Evolutionary conservation across 257 asterid genomes (phyloP).

Genomic region (Nicotiana obtusifolia): DNA sequence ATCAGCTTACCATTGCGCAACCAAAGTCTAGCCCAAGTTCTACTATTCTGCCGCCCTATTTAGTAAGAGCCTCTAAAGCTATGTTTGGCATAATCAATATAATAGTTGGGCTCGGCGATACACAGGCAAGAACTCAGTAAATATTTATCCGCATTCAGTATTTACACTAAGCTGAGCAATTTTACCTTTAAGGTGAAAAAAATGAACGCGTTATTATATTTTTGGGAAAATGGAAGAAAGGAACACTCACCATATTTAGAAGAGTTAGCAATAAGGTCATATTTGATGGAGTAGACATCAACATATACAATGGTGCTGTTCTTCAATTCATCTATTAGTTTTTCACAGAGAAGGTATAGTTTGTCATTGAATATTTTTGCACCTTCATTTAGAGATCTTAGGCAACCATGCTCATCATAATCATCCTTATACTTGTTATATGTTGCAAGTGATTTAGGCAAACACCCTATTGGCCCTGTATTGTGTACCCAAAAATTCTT

Average conservation of each 20-base stretch:
- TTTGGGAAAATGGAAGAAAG: neutral
- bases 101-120: too few relatives aligned
- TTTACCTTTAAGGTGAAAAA: too few relatives aligned
- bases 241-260: slow-evolving; percentile 28
- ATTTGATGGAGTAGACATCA: slow-evolving; percentile 45
- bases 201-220: too few relatives aligned
- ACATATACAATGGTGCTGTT: slow-evolving; percentile 29
- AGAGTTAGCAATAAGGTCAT: slow-evolving; percentile 32
- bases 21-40: too few relatives aligned
- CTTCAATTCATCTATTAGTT: slow-evolving; percentile 22
- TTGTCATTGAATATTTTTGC: slow-evolving; percentile 33
- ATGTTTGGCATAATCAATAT: too few relatives aligned
- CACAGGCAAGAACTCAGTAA: neutral
- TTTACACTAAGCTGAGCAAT: too few relatives aligned
- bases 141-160: neutral
- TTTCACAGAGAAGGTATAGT: slow-evolving; percentile 12
- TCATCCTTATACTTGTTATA: slow-evolving; percentile 16
- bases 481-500: slow-evolving; percentile 43
- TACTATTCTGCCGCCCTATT: too few relatives aligned
- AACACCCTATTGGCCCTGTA: slow-evolving; percentile 51
- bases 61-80: too few relatives aligned
- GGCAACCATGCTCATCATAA: slow-evolving; percentile 37
- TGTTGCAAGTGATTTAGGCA: slow-evolving; percentile 30
- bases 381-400: slow-evolving; percentile 25
- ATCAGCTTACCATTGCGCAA: too few relatives aligned